Conservation (phyloP, 129 eudicot genomes). For the Silybum marianum region DNA sequence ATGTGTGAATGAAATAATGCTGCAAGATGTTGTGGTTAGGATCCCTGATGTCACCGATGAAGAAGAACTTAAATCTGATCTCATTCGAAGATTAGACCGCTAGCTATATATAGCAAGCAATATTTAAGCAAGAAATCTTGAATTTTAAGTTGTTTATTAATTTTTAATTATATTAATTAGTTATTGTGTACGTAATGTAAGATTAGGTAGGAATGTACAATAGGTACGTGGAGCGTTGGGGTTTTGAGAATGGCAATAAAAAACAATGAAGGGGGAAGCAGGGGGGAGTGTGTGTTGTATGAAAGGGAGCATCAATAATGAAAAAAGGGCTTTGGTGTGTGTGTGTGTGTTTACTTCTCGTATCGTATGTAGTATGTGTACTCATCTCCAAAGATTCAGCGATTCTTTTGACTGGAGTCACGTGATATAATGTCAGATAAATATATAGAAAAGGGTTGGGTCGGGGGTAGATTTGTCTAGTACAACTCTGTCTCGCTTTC, state of each 20-base stretch:
- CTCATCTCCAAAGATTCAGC: neutral
- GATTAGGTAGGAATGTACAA: neutral
- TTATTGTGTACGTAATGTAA: neutral
- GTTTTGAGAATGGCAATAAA: neutral
- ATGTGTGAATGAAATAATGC: conserved; percentile 53
- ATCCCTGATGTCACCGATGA: conserved; percentile 40
- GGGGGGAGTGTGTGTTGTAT: neutral
- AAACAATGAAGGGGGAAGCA: neutral
- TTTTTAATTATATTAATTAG: too few relatives aligned
- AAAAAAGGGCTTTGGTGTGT: neutral
- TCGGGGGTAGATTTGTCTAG: neutral
- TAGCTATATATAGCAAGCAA: too few relatives aligned
- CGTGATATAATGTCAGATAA: neutral
- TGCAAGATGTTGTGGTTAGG: conserved; percentile 61
- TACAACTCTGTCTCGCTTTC: neutral
- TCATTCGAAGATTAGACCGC: conserved; percentile 35
- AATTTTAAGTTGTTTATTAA: neutral
- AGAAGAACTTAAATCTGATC: conserved; percentile 39
- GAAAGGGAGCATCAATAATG: neutral
- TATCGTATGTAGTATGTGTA: too few relatives aligned
- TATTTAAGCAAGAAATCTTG: neutral
- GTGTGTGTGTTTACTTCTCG: neutral
- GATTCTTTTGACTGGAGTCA: neutral
- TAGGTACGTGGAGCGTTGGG: neutral
- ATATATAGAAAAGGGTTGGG: neutral